Conservation (phyloP, 371 early-diverging fungal species). For the Dichotomocladium elegans region DNA sequence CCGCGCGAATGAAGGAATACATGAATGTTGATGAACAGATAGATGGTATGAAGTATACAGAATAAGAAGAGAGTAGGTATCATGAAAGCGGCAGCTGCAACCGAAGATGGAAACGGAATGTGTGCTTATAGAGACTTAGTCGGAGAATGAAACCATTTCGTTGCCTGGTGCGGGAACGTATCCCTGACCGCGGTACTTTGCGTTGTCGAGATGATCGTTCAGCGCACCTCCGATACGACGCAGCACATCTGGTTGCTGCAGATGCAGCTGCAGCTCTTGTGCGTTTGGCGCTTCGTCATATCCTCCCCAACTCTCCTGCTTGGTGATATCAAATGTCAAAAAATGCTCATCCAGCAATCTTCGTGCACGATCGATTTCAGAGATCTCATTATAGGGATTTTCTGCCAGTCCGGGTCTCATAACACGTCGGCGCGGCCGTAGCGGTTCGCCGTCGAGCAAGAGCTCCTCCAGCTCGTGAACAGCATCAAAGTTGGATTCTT, state of each 20-base stretch:
- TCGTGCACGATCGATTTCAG: conserved; percentile 23
- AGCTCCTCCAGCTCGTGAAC: conserved; percentile 93
- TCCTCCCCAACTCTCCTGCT: conserved; percentile 15
- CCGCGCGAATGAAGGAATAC: not conserved
- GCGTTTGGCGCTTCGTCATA: not conserved
- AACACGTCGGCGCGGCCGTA: conserved; percentile 39
- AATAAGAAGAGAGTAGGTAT: not conserved
- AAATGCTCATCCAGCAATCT: conserved; percentile 60
- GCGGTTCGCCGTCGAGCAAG: conserved; percentile 85
- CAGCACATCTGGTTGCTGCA: too few species aligned
- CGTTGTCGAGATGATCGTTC: conserved; percentile 18
- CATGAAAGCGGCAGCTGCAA: not conserved
- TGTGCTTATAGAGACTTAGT: too few species aligned
- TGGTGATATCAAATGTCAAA: conserved; percentile 57
- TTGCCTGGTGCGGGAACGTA: conserved; percentile 17
- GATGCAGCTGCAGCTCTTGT: conserved; percentile 1
- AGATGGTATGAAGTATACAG: too few species aligned
- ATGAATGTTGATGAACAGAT: not conserved
- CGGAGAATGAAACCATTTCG: too few species aligned
- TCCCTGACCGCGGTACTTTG: conserved; percentile 17
- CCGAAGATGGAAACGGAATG: too few species aligned
- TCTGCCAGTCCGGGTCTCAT: conserved; percentile 9
- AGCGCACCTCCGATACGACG: conserved; percentile 16
- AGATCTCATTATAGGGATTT: conserved; percentile 1
- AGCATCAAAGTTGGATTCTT: conserved; percentile 86